Percentiles rank a stretch among this genome's conserved stretches.
Conservation (phyloP, 179 eudicot genomes). For the Patellifolia procumbens region DNA sequence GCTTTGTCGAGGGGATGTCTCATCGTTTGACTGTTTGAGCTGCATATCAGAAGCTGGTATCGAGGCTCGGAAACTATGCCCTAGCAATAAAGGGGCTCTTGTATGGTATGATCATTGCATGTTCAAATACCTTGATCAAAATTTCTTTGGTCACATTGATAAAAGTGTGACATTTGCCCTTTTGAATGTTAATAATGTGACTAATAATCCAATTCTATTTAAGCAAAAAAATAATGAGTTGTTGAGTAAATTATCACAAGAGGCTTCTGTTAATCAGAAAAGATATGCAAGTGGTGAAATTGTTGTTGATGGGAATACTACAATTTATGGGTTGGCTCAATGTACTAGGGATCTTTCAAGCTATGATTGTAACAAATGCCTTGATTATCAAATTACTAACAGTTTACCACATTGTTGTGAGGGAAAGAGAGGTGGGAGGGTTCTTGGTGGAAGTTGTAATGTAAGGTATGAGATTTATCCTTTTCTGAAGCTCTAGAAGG, state of each 20-base stretch:
- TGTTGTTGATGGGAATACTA: not conserved
- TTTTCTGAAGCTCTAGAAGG: constrained; percentile 10
- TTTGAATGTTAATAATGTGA: not conserved
- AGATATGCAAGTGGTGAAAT: constrained; percentile 22
- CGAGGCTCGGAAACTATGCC: constrained; percentile 13
- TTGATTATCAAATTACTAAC: not conserved
- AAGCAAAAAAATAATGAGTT: not conserved
- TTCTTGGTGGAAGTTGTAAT: constrained; percentile 29
- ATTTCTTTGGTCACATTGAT: constrained; percentile 19
- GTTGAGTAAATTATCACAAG: not conserved
- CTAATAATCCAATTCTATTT: constrained; percentile 2
- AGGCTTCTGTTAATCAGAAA: constrained; percentile 8
- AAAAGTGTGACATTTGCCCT: not conserved
- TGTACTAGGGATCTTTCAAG: constrained; percentile 24
- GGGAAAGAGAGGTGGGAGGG: constrained; percentile 17
- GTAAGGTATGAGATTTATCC: constrained; percentile 27
- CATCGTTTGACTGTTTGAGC: constrained; percentile 11
- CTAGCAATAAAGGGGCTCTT: constrained; percentile 10
- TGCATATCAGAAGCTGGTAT: constrained; percentile 19
- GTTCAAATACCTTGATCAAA: constrained; percentile 18
- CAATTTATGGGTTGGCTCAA: constrained; percentile 25
- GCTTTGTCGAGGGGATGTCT: constrained; percentile 27
- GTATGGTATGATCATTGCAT: constrained; percentile 29
- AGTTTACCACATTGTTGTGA: constrained; percentile 12
- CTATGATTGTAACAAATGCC: constrained; percentile 23